Conservation (phyloP, 805 yeast species). For the Metschnikowia corniflorae region DNA sequence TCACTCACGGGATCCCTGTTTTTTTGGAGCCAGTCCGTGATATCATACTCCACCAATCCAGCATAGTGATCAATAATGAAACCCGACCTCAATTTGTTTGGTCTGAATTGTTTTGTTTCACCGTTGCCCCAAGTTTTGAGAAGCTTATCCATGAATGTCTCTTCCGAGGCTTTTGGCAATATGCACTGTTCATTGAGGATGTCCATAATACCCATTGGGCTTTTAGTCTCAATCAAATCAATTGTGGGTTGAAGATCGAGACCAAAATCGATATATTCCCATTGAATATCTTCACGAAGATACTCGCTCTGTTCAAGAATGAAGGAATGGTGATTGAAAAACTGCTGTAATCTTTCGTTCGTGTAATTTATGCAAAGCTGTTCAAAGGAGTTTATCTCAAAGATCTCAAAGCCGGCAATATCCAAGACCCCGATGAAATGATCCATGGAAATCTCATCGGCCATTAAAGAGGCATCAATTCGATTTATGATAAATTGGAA, state of each 20-base stretch:
- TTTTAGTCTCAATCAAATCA: slow-evolving; percentile 75
- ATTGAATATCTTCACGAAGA: slow-evolving; percentile 53
- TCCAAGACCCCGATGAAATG: slow-evolving; percentile 56
- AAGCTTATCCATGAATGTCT: slow-evolving; percentile 76
- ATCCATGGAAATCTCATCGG: slow-evolving; percentile 11
- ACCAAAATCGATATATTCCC: slow-evolving; percentile 89
- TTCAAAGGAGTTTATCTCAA: slow-evolving; percentile 54
- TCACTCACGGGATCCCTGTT: slow-evolving; percentile 92
- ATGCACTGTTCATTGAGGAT: slow-evolving; percentile 93
- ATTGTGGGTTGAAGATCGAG: slow-evolving; percentile 92
- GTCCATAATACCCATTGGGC: slow-evolving; percentile 79
- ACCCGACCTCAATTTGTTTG: slow-evolving; percentile 72
- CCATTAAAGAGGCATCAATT: slow-evolving; percentile 62
- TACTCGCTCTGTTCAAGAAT: slow-evolving; percentile 60
- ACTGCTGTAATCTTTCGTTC: slow-evolving; percentile 58
- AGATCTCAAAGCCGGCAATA: slow-evolving; percentile 62
- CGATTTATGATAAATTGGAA: slow-evolving; percentile 73
- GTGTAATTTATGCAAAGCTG: slow-evolving; percentile 60
- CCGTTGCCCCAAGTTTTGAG: slow-evolving; percentile 56
- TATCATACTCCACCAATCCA: slow-evolving; percentile 89
- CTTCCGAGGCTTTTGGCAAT: slow-evolving; percentile 85
- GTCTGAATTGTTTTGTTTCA: slow-evolving; percentile 51
- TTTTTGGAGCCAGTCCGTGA: slow-evolving; percentile 91
- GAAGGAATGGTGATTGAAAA: slow-evolving; percentile 60
- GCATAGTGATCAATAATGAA: slow-evolving; percentile 91